Percentiles rank a stretch among this genome's conserved stretches.
These are phyloP conservation scores for Trametes sp. DNA, from an alignment of 1,284 basidiomycete species.

Conservation along the genomic window DNA sequence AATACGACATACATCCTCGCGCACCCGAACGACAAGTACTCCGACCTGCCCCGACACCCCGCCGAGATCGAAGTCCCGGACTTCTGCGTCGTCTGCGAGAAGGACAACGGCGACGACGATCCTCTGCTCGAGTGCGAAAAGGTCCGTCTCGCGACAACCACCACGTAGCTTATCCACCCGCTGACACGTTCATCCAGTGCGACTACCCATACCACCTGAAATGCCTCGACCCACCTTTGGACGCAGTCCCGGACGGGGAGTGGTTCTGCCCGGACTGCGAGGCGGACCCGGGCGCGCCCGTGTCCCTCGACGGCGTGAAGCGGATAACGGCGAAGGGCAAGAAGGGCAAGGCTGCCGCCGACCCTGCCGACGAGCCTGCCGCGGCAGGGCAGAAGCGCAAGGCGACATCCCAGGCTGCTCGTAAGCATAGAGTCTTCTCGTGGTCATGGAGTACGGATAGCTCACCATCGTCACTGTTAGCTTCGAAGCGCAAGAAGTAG, in stretches of 20 bases:
- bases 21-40: constrained; percentile 69
- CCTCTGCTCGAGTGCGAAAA: constrained; percentile 87
- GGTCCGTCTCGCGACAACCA: constrained; percentile 49
- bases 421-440: constrained; percentile 6
- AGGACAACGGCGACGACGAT: constrained; percentile 72
- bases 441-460: not conserved
- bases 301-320: constrained; percentile 38
- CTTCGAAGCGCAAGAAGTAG: constrained; percentile 44
- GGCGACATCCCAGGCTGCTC: constrained; percentile 34
- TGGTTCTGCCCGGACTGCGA: constrained; percentile 89
- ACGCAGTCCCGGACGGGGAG: constrained; percentile 84
- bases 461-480: constrained; percentile 19
- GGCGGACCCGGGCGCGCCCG: constrained; percentile 44
- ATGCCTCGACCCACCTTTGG: constrained; percentile 83
- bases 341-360: constrained; percentile 25
- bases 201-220: constrained; percentile 88
- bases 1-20: constrained; percentile 88
- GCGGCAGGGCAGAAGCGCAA: constrained; percentile 45
- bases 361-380: constrained; percentile 32
- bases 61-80: constrained; percentile 73
- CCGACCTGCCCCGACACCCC: constrained; percentile 80
- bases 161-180: not conserved
- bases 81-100: constrained; percentile 76
- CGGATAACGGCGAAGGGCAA: constrained; percentile 32
- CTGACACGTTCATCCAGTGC: constrained; percentile 58